Evolutionary conservation across 2,329 filamentous ascomycete species (phyloP).

Genomic region (Fusarium neocosmosporiellum): DNA sequence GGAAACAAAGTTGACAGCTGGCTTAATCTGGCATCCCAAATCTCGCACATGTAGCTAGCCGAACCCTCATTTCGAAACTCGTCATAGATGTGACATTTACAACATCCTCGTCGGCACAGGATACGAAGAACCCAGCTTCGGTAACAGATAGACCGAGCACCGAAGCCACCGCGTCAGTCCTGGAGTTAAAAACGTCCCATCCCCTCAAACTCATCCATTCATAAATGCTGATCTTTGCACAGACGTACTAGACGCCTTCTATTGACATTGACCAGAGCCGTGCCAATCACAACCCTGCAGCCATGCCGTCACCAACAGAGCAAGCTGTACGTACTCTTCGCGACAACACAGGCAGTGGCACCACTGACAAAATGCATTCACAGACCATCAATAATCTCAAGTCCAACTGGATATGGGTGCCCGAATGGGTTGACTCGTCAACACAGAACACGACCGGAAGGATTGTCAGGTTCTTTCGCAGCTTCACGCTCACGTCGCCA

Average conservation of each 20-base stretch:
- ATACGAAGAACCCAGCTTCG: background rate
- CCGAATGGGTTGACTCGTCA: slow-evolving; percentile 42
- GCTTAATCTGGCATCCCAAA: background rate
- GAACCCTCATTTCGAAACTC: background rate
- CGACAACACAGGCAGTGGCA: background rate
- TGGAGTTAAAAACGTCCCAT: background rate
- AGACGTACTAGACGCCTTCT: background rate
- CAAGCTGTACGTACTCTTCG: background rate
- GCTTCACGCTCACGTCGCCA: slow-evolving; percentile 2
- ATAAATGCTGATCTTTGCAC: background rate
- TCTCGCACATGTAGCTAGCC: background rate
- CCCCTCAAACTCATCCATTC: background rate
- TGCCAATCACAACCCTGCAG: background rate
- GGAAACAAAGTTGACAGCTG: background rate
- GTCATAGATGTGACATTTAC: background rate
- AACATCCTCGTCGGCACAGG: background rate
- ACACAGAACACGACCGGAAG: slow-evolving; percentile 22
- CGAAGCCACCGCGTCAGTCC: background rate
- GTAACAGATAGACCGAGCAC: background rate
- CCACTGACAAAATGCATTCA: background rate
- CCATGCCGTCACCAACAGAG: background rate
- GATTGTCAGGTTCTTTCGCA: slow-evolving; percentile 30
- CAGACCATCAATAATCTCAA: slow-evolving; percentile 49
- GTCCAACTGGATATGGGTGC: slow-evolving; percentile 53
- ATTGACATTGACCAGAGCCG: background rate